A percentile compares a stretch with the other conserved stretches of the same genome.
Conservation (phyloP, 2,329 filamentous ascomycete genomes). For the Cladophialophora carrionii region DNA sequence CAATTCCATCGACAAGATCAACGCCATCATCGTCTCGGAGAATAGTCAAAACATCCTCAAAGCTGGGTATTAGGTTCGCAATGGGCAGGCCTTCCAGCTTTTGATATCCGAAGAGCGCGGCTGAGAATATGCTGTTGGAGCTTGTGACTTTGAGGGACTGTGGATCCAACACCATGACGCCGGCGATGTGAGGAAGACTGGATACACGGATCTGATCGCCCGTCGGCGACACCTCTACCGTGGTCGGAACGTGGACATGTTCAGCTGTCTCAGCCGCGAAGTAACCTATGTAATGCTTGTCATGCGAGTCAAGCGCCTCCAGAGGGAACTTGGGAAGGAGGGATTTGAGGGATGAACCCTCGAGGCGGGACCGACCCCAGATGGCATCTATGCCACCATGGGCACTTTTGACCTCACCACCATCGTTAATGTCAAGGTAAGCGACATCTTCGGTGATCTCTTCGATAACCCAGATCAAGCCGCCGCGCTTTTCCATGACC, state of each 20-base stretch:
- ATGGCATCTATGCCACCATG: conserved; percentile 80
- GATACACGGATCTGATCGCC: conserved; percentile 78
- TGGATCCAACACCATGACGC: conserved; percentile 90
- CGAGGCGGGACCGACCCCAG: conserved; percentile 70
- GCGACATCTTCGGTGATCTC: conserved; percentile 96
- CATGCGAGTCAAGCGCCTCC: conserved; percentile 52
- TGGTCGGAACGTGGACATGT: conserved; percentile 80
- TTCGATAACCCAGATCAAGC: conserved; percentile 95
- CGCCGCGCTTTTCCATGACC: conserved; percentile 96
- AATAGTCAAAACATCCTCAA: conserved; percentile 79
- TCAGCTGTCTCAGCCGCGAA: conserved; percentile 82
- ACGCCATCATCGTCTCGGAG: conserved; percentile 86
- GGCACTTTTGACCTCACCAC: conserved; percentile 70
- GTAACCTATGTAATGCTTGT: conserved; percentile 62
- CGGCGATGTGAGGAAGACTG: conserved; percentile 95
- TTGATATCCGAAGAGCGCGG: conserved; percentile 86
- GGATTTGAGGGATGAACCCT: conserved; percentile 73
- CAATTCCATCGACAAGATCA: conserved; percentile 85
- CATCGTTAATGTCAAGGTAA: conserved; percentile 73
- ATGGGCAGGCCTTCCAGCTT: conserved; percentile 80
- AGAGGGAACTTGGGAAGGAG: conserved; percentile 80
- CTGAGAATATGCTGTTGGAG: conserved; percentile 92
- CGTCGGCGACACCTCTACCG: conserved; percentile 72
- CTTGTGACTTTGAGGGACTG: conserved; percentile 78
- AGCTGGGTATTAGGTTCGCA: conserved; percentile 79